Percentiles rank a stretch among this genome's conserved stretches.
Conservation (phyloP, 306 rosid genomes). For the Castanea crenata region DNA sequence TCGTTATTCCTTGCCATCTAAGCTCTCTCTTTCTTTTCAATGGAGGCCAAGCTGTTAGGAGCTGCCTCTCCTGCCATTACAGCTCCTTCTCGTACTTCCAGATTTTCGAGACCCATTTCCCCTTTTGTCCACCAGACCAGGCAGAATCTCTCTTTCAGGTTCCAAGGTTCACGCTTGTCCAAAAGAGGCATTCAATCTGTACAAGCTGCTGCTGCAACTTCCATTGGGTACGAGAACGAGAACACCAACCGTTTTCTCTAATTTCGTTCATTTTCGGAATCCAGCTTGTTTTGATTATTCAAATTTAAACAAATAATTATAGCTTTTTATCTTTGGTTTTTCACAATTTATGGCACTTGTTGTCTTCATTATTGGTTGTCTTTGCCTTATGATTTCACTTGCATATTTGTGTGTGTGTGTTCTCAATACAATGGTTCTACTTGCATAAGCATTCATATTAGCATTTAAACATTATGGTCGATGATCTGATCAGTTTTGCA, state of each 20-base stretch:
- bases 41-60: conserved; percentile 63
- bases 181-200: conserved; percentile 30
- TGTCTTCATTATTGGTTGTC: neutral
- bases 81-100: conserved; percentile 2
- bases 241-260: conserved; percentile 10
- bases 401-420: neutral
- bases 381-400: neutral
- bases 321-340: neutral
- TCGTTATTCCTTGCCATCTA: neutral
- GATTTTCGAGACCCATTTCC: conserved; percentile 25
- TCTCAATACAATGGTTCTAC: neutral
- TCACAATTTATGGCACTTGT: neutral
- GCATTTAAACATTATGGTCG: neutral
- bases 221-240: conserved; percentile 42
- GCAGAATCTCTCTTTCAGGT: conserved; percentile 16
- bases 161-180: conserved; percentile 16
- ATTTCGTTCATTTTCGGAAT: neutral
- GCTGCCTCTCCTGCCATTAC: conserved; percentile 21
- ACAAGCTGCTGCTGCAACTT: conserved; percentile 31
- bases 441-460: neutral
- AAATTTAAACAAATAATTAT: too few species aligned
- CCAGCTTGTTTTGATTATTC: neutral
- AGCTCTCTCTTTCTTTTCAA: conserved; percentile 17
- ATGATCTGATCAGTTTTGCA: neutral
- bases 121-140: conserved; percentile 10